Evolutionary conservation across 2,329 filamentous ascomycete genomes (phyloP).

Genomic region (Colletotrichum orbiculare): DNA sequence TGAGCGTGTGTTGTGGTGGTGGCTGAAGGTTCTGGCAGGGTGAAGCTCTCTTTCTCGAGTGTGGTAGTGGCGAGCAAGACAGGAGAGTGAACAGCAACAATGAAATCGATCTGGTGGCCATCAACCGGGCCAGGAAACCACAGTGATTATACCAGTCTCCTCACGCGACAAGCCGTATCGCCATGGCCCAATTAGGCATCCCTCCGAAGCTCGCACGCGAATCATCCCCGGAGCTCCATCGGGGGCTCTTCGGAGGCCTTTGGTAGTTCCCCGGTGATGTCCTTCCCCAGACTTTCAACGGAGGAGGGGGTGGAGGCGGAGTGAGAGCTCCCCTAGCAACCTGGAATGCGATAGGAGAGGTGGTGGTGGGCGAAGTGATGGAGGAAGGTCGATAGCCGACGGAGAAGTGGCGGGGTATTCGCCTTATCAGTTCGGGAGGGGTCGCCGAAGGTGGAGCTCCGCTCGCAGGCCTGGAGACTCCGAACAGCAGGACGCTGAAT

Average conservation of each 20-base stretch:
- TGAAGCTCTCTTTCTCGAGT: background rate
- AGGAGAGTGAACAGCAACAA: background rate
- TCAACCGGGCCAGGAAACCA: conserved; percentile 6
- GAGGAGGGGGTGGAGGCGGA: conserved; percentile 28
- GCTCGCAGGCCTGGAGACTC: background rate
- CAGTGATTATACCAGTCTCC: conserved; percentile 18
- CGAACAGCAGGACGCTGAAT: no score
- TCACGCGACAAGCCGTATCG: background rate
- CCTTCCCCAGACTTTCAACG: background rate
- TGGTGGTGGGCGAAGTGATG: background rate
- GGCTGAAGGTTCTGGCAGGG: background rate
- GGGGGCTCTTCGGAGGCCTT: conserved; percentile 12
- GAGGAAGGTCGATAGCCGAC: background rate
- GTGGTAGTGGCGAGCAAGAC: background rate
- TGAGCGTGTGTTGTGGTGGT: background rate
- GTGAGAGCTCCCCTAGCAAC: conserved; percentile 1
- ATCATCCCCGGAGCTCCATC: conserved; percentile 22
- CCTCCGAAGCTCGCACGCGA: conserved; percentile 4
- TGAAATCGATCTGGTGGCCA: background rate
- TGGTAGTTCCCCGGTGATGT: background rate
- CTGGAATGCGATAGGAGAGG: conserved; percentile 1
- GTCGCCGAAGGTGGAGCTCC: conserved; percentile 32
- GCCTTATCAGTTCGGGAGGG: conserved; percentile 30
- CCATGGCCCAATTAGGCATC: conserved; percentile 21
- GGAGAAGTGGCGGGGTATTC: conserved; percentile 15